Evolutionary conservation across 202 grass and related monocot species (phyloP).

Genomic region (Carex arenaria): DNA sequence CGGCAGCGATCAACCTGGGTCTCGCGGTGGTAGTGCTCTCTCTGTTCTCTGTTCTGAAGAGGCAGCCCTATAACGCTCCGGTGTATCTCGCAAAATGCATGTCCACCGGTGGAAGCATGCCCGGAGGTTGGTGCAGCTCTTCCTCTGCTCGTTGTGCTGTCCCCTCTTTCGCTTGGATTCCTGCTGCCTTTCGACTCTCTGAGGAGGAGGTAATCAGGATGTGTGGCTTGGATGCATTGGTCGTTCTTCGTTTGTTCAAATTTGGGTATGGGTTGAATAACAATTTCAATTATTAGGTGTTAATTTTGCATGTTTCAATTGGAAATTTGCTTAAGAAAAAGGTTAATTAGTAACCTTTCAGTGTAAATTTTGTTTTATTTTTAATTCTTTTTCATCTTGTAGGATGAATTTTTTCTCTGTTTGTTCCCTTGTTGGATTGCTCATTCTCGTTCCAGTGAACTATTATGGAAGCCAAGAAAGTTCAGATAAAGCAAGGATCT

Average conservation of each 20-base stretch:
- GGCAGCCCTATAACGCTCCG: conserved; percentile 61
- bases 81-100: conserved; percentile 57
- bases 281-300: neutral
- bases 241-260: conserved; percentile 75
- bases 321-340: no score
- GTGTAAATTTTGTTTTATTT: neutral
- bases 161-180: conserved; percentile 61
- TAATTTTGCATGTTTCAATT: neutral
- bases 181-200: conserved; percentile 50
- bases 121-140: neutral
- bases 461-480: conserved; percentile 36
- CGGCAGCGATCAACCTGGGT: conserved; percentile 69
- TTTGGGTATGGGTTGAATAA: conserved; percentile 35
- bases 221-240: conserved; percentile 64
- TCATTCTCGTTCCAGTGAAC: conserved; percentile 66
- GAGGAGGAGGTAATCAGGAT: conserved; percentile 54
- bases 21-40: conserved; percentile 65
- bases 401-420: conserved; percentile 75
- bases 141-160: conserved; percentile 16
- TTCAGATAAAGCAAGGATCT: conserved; percentile 14
- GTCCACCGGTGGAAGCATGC: conserved; percentile 14
- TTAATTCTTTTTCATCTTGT: neutral
- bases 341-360: no score
- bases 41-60: conserved; percentile 82
- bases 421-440: conserved; percentile 61